Evolutionary conservation across 371 early-diverging fungal species (phyloP).

Genomic region (Furculomyces boomerangus): DNA sequence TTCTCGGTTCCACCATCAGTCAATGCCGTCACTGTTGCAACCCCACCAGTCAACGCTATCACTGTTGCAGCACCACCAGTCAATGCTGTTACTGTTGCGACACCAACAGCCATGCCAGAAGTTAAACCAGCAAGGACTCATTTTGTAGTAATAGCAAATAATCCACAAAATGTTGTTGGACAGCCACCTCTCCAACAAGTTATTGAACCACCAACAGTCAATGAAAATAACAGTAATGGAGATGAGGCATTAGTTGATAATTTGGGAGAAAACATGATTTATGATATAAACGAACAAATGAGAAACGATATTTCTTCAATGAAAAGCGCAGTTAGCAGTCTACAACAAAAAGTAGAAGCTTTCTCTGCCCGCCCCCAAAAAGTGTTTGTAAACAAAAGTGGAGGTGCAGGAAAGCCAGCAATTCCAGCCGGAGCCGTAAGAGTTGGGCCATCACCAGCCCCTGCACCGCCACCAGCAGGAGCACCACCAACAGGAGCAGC

Average conservation of each 20-base stretch:
- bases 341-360: no score
- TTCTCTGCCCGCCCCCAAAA: background rate
- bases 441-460: background rate
- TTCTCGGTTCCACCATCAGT: no score
- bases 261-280: no score
- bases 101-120: background rate
- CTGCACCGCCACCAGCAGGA: background rate
- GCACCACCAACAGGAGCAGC: background rate
- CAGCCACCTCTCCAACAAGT: background rate
- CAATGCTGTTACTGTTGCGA: background rate
- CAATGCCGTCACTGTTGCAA: constrained; percentile 5
- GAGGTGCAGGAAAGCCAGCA: background rate
- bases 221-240: background rate
- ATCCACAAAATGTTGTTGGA: background rate
- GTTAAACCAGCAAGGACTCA: background rate
- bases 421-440: background rate
- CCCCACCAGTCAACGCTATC: background rate
- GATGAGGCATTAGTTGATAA: no score
- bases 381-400: background rate
- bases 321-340: no score
- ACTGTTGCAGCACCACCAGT: constrained; percentile 23
- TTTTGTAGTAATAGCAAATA: background rate
- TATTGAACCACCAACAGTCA: background rate
- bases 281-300: no score
- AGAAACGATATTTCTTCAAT: no score